Base-by-base conservation (phyloP, 2,329 filamentous ascomycete genomes). In the Xenoacremonium recifei region DNA sequence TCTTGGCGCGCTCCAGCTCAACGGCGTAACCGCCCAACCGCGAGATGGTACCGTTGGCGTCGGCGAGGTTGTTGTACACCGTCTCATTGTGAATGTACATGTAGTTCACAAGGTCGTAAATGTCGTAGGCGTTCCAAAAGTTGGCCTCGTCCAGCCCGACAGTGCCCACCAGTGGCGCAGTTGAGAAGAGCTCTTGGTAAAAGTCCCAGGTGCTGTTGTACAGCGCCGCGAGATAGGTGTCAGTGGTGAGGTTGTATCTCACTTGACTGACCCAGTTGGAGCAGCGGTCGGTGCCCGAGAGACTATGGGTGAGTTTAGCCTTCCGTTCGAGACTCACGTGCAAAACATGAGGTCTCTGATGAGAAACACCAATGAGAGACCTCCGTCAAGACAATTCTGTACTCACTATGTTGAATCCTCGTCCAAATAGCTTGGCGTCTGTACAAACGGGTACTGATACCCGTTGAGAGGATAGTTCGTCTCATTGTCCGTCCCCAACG, bases 371-470 rank as follows among this genome's bases (percentile, higher is more conserved):
- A n/a, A n/a, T n/a, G n/a, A n/a, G n/a, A n/a, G n/a, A n/a, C n/a
- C n/a, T n/a, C n/a, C n/a, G n/a, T n/a, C n/a, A n/a, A n/a, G n/a
- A n/a, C n/a, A n/a, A n/a, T n/a, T n/a, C n/a, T n/a, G n/a, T n/a
- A n/a, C n/a, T n/a, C n/a, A n/a, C n/a, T n/a, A n/a, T n/a, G n/a
- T n/a, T n/a, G n/a, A n/a, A n/a, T n/a, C n/a, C n/a, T n/a, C n/a
- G n/a, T n/a, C n/a, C 5, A 63, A 51, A 1, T 47, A 62, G 2
- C 73, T 67, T 6, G 82, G 61, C 0, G 77, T 75, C 33, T 75
- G 68, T 27, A 95, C 69, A 2, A 79, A 79, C 15, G 92, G 85
- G 51, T 95, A 81, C 60, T 95, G 90, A 59, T 91, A 95, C 9
- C 89, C 89, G 40, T 78, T 69, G 55, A 95, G 65, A 0, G 90